Base-by-base conservation (phyloP, 108 stramenopile species). In the Pseudonitzschia delicatissima region DNA sequence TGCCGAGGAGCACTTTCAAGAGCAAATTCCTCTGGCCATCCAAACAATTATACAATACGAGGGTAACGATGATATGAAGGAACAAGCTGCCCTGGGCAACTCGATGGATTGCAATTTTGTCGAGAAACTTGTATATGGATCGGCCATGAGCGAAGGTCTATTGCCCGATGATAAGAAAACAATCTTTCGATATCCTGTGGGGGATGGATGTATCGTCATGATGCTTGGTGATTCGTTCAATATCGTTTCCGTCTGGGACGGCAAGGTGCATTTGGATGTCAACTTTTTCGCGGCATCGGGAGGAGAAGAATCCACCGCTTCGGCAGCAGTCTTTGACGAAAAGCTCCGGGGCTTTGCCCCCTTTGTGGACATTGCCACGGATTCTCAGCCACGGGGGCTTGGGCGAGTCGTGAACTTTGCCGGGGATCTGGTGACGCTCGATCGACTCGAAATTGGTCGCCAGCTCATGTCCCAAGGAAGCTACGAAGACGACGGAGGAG, bases 1-100 rank as follows among this genome's bases (percentile, higher is more conserved):
- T 9, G 74, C 79, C 9, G 42, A 77, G 47, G 66, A 80, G 39
- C 90, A 91, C 53, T 87, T 76, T 59, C 47, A 81, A 36, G 62
- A 69, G 25, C 90, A 91, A 68, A 73, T 76, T 5, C 71, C 87
- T 8, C 31, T 84, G 33, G 90, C 81, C 7, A 73, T 70, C 27
- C 90, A 91, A 66, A 77, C 51, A 28, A 59, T 91, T 15, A 76
- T 76, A 25, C 90, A 87, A 62, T 66, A 62, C 32, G 34, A 36
- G 26, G 33, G 31, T 27, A 28, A 59, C 6, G n/a, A 27, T 2
- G 20, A 20, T 15, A 20, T 12, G 20, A 51, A 45, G 32, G 9
- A 36, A 12, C 31, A 26, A 33, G n/a, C n/a, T n/a, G n/a, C n/a
- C n/a, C n/a, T n/a, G n/a, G n/a, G n/a, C n/a, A 52, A 50, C 45